Base-by-base conservation (phyloP, 1,284 basidiomycete genomes). In the Fistulina hepatica region DNA sequence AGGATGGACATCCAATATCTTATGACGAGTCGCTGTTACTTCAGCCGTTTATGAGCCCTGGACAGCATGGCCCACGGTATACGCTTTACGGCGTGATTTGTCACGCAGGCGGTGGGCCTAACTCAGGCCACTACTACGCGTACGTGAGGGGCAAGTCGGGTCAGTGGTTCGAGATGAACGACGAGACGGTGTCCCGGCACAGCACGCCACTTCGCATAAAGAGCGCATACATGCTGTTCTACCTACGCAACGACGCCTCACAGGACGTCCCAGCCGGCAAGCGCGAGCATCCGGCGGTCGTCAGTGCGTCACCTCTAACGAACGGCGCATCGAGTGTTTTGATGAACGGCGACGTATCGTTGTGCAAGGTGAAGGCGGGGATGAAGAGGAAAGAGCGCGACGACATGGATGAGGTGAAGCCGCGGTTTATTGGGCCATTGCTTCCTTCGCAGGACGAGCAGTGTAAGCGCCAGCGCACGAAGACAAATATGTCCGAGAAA, bases 51-150 rank as follows among this genome's bases (percentile, higher is more conserved):
- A 93, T 97, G 84, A 90, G 88, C 51, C 76, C 84, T 40, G 77
- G 71, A 3, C 69, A 76, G 52, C 71, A 65, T 45, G 83, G 82
- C 2, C 82, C 84, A 1, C 64, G 67, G n/a, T 99, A 99, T 59
- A 73, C 76, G 3, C 64, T 99, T 1, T 97, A 91, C 53, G 94
- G 84, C 25, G 77, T 97, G 40, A 90, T 97, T 39, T 91, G 81
- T 46, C 95, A 99, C 57, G 86, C 84, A 16, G 95, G 95, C 35
- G 71, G 77, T 33, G 89, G 92, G 2, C 89, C 92, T 10, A 89
- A 95, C 54, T 94, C 88, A 3, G 95, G 95, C 0, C 95, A 99
- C 58, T 99, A 98, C 60, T 92, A 81, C 46, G 82, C 94, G 5
- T 81, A 80, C 50, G 80, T 97, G 50, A 86, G 79, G 53, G 71